phyloP scores from a whole-genome alignment of 345 rosid genomes.

The Angophora floribunda region DNA sequence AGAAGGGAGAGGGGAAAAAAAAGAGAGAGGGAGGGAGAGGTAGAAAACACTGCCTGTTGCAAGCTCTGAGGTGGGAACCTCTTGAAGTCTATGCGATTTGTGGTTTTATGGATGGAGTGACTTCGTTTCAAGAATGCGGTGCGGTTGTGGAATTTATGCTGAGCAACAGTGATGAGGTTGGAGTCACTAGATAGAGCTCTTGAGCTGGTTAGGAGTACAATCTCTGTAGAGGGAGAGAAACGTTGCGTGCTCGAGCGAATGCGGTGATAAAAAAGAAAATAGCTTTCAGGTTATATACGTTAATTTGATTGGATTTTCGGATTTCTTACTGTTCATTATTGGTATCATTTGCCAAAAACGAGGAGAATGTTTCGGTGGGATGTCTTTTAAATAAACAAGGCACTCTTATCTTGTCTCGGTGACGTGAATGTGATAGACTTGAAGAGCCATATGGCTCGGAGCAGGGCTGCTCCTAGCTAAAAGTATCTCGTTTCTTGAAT shows the following conservation, averaged over 20 bases:
- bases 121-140: not conserved
- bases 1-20: too few relatives aligned
- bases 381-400: not conserved
- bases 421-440: not conserved
- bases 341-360: conserved; percentile 41
- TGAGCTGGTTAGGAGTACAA: not conserved
- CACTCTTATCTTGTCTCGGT: not conserved
- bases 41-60: too few relatives aligned
- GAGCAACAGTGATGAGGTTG: not conserved
- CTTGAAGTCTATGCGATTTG: too few relatives aligned
- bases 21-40: too few relatives aligned
- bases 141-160: not conserved
- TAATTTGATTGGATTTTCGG: not conserved
- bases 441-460: too few relatives aligned
- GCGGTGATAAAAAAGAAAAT: not conserved
- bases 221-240: not conserved
- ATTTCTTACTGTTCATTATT: not conserved
- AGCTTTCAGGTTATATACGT: not conserved
- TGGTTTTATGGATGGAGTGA: too few relatives aligned
- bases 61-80: too few relatives aligned
- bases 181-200: not conserved
- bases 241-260: not conserved
- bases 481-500: not conserved
- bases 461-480: not conserved
- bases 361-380: conserved; percentile 38